Evolutionary conservation across 129 eudicot species (phyloP), one percentile per base, ranked within the genome.

Genomic region (Heracleum sosnowskyi): DNA sequence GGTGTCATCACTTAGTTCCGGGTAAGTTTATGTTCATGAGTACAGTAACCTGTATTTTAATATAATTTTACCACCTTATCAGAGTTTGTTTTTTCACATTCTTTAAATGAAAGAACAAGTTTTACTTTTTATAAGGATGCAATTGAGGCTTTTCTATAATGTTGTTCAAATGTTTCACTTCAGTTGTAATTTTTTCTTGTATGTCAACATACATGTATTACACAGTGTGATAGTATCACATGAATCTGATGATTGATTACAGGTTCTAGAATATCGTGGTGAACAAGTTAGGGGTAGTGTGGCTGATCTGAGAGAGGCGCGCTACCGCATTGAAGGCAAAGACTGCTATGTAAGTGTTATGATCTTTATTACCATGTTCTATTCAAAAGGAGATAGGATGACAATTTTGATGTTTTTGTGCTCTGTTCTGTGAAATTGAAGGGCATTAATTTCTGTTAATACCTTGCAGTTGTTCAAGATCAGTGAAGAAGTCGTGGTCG

Each of bases 191-290:
- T 68, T 57, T 70, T 69, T 46, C 41, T 22, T 22, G 42, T 44
- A 18, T 22, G 68, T 40, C 13, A 60, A 76, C 24, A 16, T 34
- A 34, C 12, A 37, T 26, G 17, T 20, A 36, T 55, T 18, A 37
- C 73, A 71, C 74, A 5, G 63, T 57, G 74, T 39, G 73, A 57
- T 80, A 18, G 82, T 73, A 73, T 33, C 73, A 57, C 44, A 42
- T 74, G 74, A 40, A 44, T 62, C 20, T 74, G 64, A 31, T 77
- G 26, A 39, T 76, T 75, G 66, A 80, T 33, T 51, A 46, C 83
- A 95, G 99, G 99, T 95, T 87, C 84, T 95, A 66, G 99, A 95
- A 83, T 95, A 95, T 81, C 96, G 99, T 20, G 99, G 99, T 63
- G 99, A 95, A 80, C 97, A 92, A 69, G 99, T 95, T 44, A 90